Conservation (phyloP, 352 stramenopile genomes). For the Plasmopara muralis region DNA sequence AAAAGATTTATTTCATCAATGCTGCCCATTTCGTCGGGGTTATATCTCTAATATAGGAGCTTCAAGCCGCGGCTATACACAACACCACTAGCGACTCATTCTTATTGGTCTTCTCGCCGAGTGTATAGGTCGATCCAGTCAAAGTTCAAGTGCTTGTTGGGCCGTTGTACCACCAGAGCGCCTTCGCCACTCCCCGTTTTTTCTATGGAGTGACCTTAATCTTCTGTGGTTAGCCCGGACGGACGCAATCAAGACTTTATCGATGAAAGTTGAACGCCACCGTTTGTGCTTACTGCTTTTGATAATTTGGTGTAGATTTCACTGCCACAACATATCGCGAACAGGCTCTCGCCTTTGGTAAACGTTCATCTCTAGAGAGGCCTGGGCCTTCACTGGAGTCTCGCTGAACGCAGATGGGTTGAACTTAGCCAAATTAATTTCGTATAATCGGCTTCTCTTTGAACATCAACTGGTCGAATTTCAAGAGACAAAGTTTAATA, state of each 20-base stretch:
- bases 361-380: slow-evolving; percentile 10
- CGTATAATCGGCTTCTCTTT: slow-evolving; percentile 13
- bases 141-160: not conserved
- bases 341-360: not conserved
- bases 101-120: not conserved
- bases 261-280: not conserved
- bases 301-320: not conserved
- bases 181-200: not conserved
- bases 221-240: not conserved
- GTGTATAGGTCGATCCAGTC: not conserved
- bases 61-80: not conserved
- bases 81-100: slow-evolving; percentile 1
- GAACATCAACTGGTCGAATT: slow-evolving; percentile 12
- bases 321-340: not conserved
- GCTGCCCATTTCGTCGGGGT: not conserved
- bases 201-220: not conserved
- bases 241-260: not conserved
- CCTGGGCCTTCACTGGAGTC: slow-evolving; percentile 8
- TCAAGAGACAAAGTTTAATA: slow-evolving; percentile 4
- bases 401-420: slow-evolving; percentile 20
- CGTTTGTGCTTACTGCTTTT: not conserved
- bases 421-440: slow-evolving; percentile 1
- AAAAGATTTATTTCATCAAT: not conserved
- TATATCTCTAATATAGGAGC: not conserved
- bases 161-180: not conserved